Evolutionary conservation across 768 basidiomycete genomes (phyloP).

Genomic region (Termitomyces sp.): DNA sequence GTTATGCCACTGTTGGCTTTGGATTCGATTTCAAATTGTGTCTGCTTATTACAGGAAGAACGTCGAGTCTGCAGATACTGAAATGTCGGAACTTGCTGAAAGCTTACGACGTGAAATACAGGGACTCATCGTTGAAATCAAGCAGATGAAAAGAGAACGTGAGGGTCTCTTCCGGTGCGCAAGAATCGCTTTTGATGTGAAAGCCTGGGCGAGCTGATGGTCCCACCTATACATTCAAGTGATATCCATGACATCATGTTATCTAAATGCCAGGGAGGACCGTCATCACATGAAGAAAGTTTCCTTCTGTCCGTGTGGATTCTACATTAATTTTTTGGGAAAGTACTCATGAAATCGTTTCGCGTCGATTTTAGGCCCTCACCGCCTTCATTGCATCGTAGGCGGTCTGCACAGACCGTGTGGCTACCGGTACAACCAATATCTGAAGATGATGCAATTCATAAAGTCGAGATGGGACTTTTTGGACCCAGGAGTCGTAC

Average conservation of each 20-base stretch:
- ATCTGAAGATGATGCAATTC: not conserved
- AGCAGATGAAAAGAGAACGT: constrained; percentile 7
- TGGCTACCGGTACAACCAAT: constrained; percentile 1
- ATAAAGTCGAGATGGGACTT: constrained; percentile 4
- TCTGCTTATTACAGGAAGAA: not conserved
- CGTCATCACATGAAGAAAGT: not conserved
- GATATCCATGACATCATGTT: constrained; percentile 14
- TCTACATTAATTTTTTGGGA: not conserved
- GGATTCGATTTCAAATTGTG: not conserved
- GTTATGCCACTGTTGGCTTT: not conserved
- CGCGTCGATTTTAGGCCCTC: not conserved
- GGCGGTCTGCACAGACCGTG: constrained; percentile 1
- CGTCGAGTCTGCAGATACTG: constrained; percentile 1
- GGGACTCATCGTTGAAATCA: constrained; percentile 6
- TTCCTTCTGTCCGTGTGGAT: not conserved
- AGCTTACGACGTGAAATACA: constrained; percentile 10
- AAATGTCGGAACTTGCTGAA: constrained; percentile 9
- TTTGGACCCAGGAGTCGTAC: constrained; percentile 9
- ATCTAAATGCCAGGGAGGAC: constrained; percentile 1
- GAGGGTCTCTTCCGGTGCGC: constrained; percentile 10
- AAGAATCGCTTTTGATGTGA: not conserved
- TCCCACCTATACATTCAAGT: not conserved
- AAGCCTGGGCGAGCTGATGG: not conserved
- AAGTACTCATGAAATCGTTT: not conserved
- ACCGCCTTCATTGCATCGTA: not conserved